Evolutionary conservation across 768 basidiomycete species (phyloP), one percentile per base, ranked within the genome.

Genomic region (Mycena indigotica): DNA sequence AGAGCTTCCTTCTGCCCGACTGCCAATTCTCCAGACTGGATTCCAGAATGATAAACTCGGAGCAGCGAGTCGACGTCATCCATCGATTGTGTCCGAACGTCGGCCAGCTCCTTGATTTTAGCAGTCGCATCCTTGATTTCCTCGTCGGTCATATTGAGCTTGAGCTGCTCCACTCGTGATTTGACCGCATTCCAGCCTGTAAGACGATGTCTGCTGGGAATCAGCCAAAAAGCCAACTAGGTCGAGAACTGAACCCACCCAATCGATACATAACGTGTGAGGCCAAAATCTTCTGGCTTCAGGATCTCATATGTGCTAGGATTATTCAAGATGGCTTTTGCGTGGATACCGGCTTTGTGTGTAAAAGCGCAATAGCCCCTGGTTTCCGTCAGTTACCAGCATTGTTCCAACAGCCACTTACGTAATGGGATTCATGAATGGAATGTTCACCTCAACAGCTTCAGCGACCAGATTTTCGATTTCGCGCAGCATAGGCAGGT

Each of bases 121-220:
- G 89, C 88, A 3, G 97, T 98, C 26, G 93, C 96, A 64, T 98
- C 97, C 87, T 98, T 98, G 82, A 98, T 81, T 87, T 95, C 88
- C 4, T 91, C 96, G 69, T 99, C 97, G 2, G 85, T 90, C 66
- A 99, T 82, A 55, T 83, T 80, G 57, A 99, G 83, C 57, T 93
- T 89, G 45, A 99, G 86, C 72, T 99, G 97, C 77, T 99, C 97
- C 23, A 96, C 97, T 72, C 97, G 92, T 56, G 91, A 94, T 84
- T 98, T 99, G 85, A 99, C 95, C 39, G 97, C 97, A 72, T 98
- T 98, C 97, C 96, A 99, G 48, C 96, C 96, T 5, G 95, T 98
- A 59, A 98, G 80, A 67, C 95, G 92, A 73, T 97, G 95, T 25
- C 93, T 91, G 58, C 3, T 32, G 13, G 35, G 61, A 59, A 45